Evolutionary conservation across 2,329 filamentous ascomycete species (phyloP), one percentile per base, ranked within the genome.

Genomic region (Cadophora gregata): DNA sequence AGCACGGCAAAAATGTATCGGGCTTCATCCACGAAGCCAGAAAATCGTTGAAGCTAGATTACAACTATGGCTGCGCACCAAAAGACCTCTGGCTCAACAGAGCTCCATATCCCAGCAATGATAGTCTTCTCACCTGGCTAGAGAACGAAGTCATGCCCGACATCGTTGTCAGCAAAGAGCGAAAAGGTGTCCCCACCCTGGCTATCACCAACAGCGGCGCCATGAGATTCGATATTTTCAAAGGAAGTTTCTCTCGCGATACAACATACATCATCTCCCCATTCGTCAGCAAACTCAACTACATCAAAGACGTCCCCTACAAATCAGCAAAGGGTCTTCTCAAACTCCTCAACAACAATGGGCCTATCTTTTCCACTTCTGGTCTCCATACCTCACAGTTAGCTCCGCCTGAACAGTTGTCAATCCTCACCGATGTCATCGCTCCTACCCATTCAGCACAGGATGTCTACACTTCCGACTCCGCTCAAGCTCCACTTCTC

Each of bases 191-290:
- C 48, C 85, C 93, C 10, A 85, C 87, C 7, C 80, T 98, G 12
- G 88, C 90, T 33, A 87, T 98, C 60, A 84, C 92, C 64, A 99
- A 99, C 79, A 97, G 93, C 0, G 96, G 96, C 29, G 92, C 92
- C 3, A 88, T 99, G 71, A 91, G 96, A 53, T 99, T 98, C 78
- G 96, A 99, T 78, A 92, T 99, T 68, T 97, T 97, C 83, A 88
- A 95, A 77, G 96, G 96, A 0, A 83, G 90, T 0, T 98, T 98
- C 76, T 98, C 96, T 0, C 88, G 88, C 47, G 96, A 99, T 77
- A 90, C 90, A 4, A 93, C 91, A 0, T 98, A 88, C 76, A 90
- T 95, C 47, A 85, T 98, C 31, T 96, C 92, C 9, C 96, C 96
- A 0, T 99, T 99, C 77, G 88, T 87, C 1, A 97, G 90, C 78